phyloP scores from a whole-genome alignment of 2,329 filamentous ascomycete genomes.

The Stromatinia cepivora region DNA sequence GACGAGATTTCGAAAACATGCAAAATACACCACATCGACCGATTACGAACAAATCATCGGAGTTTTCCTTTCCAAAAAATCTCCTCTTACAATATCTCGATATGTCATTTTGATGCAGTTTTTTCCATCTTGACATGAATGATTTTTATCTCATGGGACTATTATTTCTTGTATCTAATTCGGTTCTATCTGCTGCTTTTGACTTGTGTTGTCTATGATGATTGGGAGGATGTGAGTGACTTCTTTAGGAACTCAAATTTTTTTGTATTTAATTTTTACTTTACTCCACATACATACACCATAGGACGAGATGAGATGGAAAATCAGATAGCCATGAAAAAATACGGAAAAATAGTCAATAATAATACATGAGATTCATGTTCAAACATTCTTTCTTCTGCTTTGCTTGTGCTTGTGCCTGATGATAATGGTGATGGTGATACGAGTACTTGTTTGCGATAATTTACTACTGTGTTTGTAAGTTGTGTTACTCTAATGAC shows the following conservation, averaged over 20 bases:
- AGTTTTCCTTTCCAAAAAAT: background rate
- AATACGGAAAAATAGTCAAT: conserved; percentile 1
- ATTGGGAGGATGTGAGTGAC: conserved; percentile 9
- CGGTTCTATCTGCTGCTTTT: conserved; percentile 10
- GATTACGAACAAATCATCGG: conserved; percentile 18
- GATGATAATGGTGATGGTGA: background rate
- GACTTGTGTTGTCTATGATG: conserved; percentile 4
- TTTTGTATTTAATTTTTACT: conserved; percentile 15
- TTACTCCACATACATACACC: conserved; percentile 1
- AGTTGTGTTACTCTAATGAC: background rate
- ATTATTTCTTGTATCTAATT: conserved; percentile 20
- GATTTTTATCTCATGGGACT: conserved; percentile 1
- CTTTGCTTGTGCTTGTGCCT: background rate
- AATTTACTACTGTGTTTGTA: background rate
- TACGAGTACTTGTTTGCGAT: conserved; percentile 8
- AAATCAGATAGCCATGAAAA: conserved; percentile 5
- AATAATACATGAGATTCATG: conserved; percentile 12
- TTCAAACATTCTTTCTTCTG: background rate
- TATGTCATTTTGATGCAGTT: conserved; percentile 11
- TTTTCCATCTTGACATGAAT: conserved; percentile 9
- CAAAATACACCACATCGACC: conserved; percentile 21
- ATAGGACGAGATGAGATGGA: conserved; percentile 9
- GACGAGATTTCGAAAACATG: background rate
- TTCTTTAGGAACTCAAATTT: background rate
- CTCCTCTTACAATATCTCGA: conserved; percentile 9